Percentiles rank a stretch among this genome's conserved stretches.
Conservation (phyloP, 495 filamentous ascomycete species). For the Penicillium goetzii region DNA sequence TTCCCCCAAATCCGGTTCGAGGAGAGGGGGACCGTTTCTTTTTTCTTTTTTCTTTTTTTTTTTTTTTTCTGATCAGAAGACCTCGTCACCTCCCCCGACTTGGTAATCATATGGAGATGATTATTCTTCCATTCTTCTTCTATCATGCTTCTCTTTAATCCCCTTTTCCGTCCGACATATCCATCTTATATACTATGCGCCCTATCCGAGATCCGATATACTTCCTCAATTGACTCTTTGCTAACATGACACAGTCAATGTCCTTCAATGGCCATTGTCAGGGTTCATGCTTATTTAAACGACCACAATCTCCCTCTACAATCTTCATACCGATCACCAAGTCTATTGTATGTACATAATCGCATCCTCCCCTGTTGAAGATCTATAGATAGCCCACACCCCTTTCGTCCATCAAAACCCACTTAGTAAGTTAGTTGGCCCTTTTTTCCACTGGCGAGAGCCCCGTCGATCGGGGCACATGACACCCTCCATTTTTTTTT, state of each 20-base stretch:
- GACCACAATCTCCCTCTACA: not conserved
- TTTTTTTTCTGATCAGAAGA: slow-evolving; percentile 53
- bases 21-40: slow-evolving; percentile 22
- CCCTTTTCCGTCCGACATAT: not conserved
- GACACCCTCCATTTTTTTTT: slow-evolving; percentile 43
- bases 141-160: not conserved
- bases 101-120: slow-evolving; percentile 4
- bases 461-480: slow-evolving; percentile 48
- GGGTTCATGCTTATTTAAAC: not conserved
- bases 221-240: too few relatives aligned
- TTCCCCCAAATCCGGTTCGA: slow-evolving; percentile 34
- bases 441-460: too few relatives aligned
- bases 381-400: slow-evolving; percentile 8
- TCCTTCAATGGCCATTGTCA: not conserved
- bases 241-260: not conserved
- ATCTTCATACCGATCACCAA: too few relatives aligned
- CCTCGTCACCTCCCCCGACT: slow-evolving; percentile 41
- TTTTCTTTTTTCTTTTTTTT: slow-evolving; percentile 39
- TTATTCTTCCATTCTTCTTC: slow-evolving; percentile 4
- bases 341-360: too few relatives aligned
- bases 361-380: slow-evolving; percentile 1
- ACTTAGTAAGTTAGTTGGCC: too few relatives aligned
- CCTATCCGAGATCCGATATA: not conserved
- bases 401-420: not conserved
- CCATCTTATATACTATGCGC: not conserved